Percentiles rank a stretch among this genome's conserved stretches.
Evolutionary conservation across 108 stramenopile species (phyloP).

Genomic region (Pseudonitzschia pungens): DNA sequence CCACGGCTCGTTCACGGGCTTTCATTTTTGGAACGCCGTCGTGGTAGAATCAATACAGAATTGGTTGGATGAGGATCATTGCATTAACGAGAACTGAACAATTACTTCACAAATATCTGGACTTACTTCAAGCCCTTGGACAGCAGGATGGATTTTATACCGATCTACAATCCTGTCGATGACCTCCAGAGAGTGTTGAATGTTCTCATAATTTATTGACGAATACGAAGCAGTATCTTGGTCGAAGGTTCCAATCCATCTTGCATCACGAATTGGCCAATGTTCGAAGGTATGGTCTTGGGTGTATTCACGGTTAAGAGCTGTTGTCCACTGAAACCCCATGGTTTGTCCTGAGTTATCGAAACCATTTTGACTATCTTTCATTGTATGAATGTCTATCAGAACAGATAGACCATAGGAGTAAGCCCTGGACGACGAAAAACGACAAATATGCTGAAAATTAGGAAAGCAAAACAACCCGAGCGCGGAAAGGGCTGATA

Average conservation of each 20-base stretch:
- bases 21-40: background rate
- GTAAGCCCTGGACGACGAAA: constrained; percentile 32
- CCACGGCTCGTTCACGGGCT: constrained; percentile 94
- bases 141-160: constrained; percentile 80
- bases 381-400: constrained; percentile 82
- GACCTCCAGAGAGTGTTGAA: constrained; percentile 75
- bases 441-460: background rate
- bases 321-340: constrained; percentile 78
- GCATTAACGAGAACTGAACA: background rate
- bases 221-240: constrained; percentile 56
- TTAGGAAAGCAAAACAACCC: background rate
- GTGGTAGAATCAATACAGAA: background rate
- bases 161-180: constrained; percentile 72
- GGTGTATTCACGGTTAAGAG: constrained; percentile 38
- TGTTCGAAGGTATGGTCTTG: constrained; percentile 36
- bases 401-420: constrained; percentile 74
- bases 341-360: constrained; percentile 82
- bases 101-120: constrained; percentile 79
- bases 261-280: constrained; percentile 81
- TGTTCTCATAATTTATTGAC: constrained; percentile 73
- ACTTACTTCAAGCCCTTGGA: constrained; percentile 85
- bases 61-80: too few relatives aligned
- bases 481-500: background rate
- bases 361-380: constrained; percentile 90
- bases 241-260: constrained; percentile 89